Conservation (phyloP, 495 filamentous ascomycete species). For the Zalerion maritima region DNA sequence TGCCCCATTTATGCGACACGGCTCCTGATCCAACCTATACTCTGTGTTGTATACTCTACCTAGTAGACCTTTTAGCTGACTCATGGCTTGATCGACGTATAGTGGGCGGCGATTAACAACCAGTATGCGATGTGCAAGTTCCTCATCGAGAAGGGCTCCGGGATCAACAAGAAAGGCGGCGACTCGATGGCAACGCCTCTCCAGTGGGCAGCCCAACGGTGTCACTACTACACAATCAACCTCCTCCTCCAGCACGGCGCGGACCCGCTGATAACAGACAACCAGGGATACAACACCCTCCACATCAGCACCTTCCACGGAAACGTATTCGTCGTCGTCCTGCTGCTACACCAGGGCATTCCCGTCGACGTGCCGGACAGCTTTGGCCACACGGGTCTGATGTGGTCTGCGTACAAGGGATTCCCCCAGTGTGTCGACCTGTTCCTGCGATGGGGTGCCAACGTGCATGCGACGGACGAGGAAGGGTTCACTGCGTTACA, state of each 20-base stretch:
- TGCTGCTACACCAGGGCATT: conserved; percentile 80
- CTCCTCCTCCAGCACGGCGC: conserved; percentile 76
- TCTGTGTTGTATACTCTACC: background rate
- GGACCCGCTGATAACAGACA: conserved; percentile 75
- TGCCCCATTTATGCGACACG: background rate
- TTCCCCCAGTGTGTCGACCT: conserved; percentile 82
- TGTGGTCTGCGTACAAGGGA: conserved; percentile 99
- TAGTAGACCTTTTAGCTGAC: conserved; percentile 14
- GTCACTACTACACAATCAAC: conserved; percentile 66
- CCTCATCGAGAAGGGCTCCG: conserved; percentile 74
- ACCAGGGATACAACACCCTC: conserved; percentile 91
- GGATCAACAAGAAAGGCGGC: conserved; percentile 88
- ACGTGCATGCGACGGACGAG: conserved; percentile 79
- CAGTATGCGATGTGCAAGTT: conserved; percentile 94
- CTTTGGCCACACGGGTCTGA: conserved; percentile 79
- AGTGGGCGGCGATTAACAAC: conserved; percentile 99
- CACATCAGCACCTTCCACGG: conserved; percentile 95
- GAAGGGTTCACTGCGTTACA: conserved; percentile 86
- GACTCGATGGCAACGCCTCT: conserved; percentile 85
- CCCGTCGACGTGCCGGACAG: conserved; percentile 80
- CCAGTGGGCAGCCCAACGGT: conserved; percentile 92
- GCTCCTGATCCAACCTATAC: conserved; percentile 1
- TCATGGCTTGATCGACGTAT: conserved; percentile 7
- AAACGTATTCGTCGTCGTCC: conserved; percentile 80
- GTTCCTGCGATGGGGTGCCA: conserved; percentile 88